Evolutionary conservation across 2,329 filamentous ascomycete genomes (phyloP), one percentile per base, ranked within the genome.

Genomic region (Nannizziopsis barbatae): DNA sequence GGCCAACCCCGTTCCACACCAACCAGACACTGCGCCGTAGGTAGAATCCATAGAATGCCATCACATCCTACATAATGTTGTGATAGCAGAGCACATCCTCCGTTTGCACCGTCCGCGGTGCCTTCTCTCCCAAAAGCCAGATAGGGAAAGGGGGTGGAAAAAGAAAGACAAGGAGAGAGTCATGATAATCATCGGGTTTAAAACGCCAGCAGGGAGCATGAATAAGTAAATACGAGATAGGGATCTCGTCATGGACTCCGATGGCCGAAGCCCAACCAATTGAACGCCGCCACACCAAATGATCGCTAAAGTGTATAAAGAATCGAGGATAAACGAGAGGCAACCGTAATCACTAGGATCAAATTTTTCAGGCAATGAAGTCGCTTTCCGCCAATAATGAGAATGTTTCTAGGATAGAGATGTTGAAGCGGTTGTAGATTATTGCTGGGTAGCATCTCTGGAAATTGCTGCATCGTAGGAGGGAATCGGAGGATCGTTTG

Each of bases 381-480:
- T 27, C 22, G 22, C 22, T 27, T 27, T 27, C 22, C 22, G 22
- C 22, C 22, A 27, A 27, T 27, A 27, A 20, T 12, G 14, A 17
- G n/a, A 27, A 27, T 27, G 22, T 27, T 27, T 27, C 22, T 27
- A 27, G 22, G 22, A 27, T 27, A 27, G 22, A 27, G 22, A 27
- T 27, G 22, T 27, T 3, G 22, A 27, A 27, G 22, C 22, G 22
- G 22, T 27, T 3, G 22, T 27, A 27, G 38, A 35, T 33, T 22
- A 31, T 20, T 17, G 18, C 30, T 36, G 46, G 10, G 41, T 37
- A n/a, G 46, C 41, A 31, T 27, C 15, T 14, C 41, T 65, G 42
- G 66, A 66, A 49, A 88, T 73, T 1, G 85, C 86, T 51, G 86
- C 85, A 62, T 81, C 85, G 62, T 93, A 93, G 58, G 79, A 89